Conservation (phyloP, 2,329 filamentous ascomycete genomes). For the Aspergillus tamarii region DNA sequence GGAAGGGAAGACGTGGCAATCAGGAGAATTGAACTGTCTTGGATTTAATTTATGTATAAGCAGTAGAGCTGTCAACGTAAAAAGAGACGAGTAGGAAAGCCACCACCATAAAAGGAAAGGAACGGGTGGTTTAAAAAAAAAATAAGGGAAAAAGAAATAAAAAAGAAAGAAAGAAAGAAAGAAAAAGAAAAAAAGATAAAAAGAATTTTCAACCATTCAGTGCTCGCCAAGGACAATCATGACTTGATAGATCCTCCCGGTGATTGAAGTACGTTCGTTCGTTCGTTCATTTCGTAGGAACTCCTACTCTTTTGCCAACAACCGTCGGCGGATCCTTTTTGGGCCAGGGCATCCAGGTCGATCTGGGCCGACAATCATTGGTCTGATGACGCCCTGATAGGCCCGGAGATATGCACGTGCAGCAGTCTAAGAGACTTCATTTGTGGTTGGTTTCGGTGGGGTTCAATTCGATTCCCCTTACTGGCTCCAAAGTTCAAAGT, state of each 20-base stretch:
- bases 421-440: constrained; percentile 20
- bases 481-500: neutral
- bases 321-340: no score
- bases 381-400: constrained; percentile 12
- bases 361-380: neutral
- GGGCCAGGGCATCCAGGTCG: neutral
- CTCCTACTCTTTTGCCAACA: neutral
- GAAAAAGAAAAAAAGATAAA: neutral
- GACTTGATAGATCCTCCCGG: neutral
- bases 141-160: neutral
- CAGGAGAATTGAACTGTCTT: neutral
- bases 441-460: constrained; percentile 19
- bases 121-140: neutral
- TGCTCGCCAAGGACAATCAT: neutral
- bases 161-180: neutral
- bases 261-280: no score
- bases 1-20: neutral
- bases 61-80: neutral
- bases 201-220: constrained; percentile 2
- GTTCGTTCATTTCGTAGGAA: no score
- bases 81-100: neutral
- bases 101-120: neutral
- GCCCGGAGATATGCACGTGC: constrained; percentile 21
- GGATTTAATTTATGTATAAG: neutral
- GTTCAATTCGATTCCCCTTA: neutral